Evolutionary conservation across 345 rosid genomes (phyloP).

Genomic region (Orychophragmus violaceus): DNA sequence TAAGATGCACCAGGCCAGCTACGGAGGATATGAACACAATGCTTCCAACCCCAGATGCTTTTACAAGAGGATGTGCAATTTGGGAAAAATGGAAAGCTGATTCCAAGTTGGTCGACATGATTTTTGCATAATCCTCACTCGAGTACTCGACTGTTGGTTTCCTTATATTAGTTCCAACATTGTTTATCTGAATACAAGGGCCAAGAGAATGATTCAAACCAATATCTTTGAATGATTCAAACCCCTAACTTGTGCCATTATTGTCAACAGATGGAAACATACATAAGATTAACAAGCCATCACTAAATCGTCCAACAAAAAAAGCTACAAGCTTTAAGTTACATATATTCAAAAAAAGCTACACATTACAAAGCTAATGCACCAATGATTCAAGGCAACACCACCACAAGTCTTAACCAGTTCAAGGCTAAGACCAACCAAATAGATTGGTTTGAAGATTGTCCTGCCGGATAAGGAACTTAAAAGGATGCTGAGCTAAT

Average conservation of each 20-base stretch:
- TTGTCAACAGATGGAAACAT: not conserved
- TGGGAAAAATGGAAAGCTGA: constrained; percentile 75
- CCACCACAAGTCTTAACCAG: not conserved
- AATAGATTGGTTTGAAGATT: not conserved
- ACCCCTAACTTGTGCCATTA: not conserved
- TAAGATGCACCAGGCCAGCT: constrained; percentile 40
- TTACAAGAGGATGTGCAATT: constrained; percentile 76
- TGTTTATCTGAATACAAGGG: constrained; percentile 53
- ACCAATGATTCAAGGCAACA: not conserved
- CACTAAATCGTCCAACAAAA: not conserved
- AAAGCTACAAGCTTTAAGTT: not conserved
- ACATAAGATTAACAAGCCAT: not conserved
- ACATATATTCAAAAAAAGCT: not conserved
- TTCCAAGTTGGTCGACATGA: constrained; percentile 70
- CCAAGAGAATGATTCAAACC: not conserved
- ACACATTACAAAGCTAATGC: not conserved
- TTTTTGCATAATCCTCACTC: constrained; percentile 49
- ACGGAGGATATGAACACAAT: constrained; percentile 88
- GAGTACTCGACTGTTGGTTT: constrained; percentile 71
- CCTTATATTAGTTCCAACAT: constrained; percentile 79
- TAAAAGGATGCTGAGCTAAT: constrained; percentile 22
- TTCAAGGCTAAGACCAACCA: not conserved
- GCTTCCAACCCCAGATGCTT: constrained; percentile 75
- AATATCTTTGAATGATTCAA: not conserved
- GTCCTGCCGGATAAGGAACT: constrained; percentile 2